Conservation (phyloP, 805 yeast species). For the Yarrowia divulgata region DNA sequence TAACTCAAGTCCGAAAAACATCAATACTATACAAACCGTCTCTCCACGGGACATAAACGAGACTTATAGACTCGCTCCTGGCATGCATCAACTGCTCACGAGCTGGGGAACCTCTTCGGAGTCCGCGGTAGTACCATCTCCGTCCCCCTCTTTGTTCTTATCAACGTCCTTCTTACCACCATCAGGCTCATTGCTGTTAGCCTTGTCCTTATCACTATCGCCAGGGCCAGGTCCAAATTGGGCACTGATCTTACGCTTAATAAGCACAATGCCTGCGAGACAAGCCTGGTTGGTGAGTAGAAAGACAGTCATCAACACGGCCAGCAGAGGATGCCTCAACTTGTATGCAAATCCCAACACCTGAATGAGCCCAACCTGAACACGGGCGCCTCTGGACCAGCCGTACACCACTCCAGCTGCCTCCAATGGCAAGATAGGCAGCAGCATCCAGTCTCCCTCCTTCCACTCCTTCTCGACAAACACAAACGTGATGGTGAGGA, state of each 20-base stretch:
- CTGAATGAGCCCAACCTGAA: constrained; percentile 6
- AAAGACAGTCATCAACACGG: constrained; percentile 25
- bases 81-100: constrained; percentile 6
- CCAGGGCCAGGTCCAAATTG: constrained; percentile 16
- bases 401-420: constrained; percentile 13
- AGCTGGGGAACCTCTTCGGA: constrained; percentile 4
- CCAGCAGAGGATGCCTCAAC: constrained; percentile 12
- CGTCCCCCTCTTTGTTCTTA: background rate
- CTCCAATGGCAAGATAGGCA: constrained; percentile 18
- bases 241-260: constrained; percentile 23
- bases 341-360: constrained; percentile 32
- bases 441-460: constrained; percentile 15
- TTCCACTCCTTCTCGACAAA: constrained; percentile 37
- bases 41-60: background rate
- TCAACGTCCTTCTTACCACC: background rate
- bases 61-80: background rate
- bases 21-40: constrained; percentile 13
- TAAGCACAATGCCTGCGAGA: constrained; percentile 27
- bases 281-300: constrained; percentile 12
- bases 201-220: background rate
- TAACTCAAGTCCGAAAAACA: constrained; percentile 20
- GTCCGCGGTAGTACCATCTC: background rate
- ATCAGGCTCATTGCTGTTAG: no score
- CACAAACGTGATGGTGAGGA: constrained; percentile 26
- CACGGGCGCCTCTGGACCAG: constrained; percentile 4